Evolutionary conservation across 345 rosid species (phyloP).

Genomic region (Pistacia atlantica): DNA sequence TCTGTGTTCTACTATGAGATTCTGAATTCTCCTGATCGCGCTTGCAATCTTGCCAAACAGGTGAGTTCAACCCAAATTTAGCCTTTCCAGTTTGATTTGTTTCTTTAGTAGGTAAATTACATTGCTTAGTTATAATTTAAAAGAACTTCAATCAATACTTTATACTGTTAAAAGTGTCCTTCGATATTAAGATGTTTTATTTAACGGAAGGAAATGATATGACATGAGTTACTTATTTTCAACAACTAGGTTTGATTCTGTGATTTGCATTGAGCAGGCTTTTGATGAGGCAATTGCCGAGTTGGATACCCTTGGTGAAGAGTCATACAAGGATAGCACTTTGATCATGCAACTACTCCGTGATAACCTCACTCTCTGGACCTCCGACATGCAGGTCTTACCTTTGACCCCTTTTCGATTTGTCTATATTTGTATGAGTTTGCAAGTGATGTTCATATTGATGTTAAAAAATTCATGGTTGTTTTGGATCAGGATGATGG

Average conservation of each 20-base stretch:
- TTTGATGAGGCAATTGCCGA: conserved; percentile 95
- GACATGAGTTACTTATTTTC: no score
- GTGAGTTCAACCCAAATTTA: conserved; percentile 25
- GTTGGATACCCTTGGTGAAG: conserved; percentile 91
- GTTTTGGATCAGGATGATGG: conserved; percentile 66
- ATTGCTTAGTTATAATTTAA: no score
- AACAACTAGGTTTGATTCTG: neutral
- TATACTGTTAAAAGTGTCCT: no score
- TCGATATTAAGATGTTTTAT: no score
- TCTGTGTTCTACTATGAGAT: conserved; percentile 93
- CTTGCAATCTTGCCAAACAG: conserved; percentile 93
- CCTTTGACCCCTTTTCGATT: neutral
- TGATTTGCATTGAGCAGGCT: conserved; percentile 44
- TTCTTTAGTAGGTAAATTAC: neutral
- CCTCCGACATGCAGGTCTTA: conserved; percentile 93
- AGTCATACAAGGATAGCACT: conserved; percentile 95
- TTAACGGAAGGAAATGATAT: no score
- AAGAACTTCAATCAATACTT: no score
- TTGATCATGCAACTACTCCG: conserved; percentile 98
- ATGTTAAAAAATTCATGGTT: conserved; percentile 15
- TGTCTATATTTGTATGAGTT: neutral
- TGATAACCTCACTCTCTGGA: conserved; percentile 95
- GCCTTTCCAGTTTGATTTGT: neutral
- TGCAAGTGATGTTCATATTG: neutral
- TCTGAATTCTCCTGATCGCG: conserved; percentile 90